These are phyloP conservation scores for Trebouxia sp. DNA, from an alignment of 139 green algal species.

Conservation along the genomic window DNA sequence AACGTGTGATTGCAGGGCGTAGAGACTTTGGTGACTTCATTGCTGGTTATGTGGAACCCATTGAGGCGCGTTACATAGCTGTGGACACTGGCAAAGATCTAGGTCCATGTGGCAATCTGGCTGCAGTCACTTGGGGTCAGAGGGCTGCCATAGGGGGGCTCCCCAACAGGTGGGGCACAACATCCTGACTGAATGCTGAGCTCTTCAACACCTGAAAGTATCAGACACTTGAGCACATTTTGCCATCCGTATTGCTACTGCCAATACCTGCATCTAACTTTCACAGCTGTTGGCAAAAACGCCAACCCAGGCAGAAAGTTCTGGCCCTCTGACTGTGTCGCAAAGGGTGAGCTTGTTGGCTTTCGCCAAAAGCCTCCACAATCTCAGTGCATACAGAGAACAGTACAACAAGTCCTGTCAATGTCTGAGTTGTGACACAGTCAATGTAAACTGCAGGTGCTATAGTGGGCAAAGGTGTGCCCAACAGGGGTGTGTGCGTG, in stretches of 20 bases:
- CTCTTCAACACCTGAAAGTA: neutral
- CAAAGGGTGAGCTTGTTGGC: no score
- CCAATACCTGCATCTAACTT: neutral
- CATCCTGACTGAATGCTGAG: no score
- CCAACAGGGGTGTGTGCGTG: constrained; percentile 48
- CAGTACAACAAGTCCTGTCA: no score
- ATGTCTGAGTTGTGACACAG: neutral
- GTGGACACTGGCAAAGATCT: constrained; percentile 47
- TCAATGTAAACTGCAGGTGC: constrained; percentile 10
- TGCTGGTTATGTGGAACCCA: constrained; percentile 57
- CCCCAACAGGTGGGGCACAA: constrained; percentile 31
- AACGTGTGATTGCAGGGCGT: constrained; percentile 36
- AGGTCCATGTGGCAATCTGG: constrained; percentile 61
- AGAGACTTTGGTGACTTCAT: constrained; percentile 80
- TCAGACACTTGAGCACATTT: neutral
- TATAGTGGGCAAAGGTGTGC: constrained; percentile 76
- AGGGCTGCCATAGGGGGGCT: constrained; percentile 64
- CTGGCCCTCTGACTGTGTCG: no score
- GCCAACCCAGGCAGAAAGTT: neutral
- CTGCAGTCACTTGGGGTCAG: constrained; percentile 76
- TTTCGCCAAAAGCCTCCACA: no score
- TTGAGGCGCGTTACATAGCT: constrained; percentile 59
- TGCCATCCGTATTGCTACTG: neutral
- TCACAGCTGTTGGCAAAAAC: neutral
- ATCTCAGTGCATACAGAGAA: neutral